Conservation (phyloP, 2,329 filamentous ascomycete species). For the Byssoonygena ceratinophila region DNA sequence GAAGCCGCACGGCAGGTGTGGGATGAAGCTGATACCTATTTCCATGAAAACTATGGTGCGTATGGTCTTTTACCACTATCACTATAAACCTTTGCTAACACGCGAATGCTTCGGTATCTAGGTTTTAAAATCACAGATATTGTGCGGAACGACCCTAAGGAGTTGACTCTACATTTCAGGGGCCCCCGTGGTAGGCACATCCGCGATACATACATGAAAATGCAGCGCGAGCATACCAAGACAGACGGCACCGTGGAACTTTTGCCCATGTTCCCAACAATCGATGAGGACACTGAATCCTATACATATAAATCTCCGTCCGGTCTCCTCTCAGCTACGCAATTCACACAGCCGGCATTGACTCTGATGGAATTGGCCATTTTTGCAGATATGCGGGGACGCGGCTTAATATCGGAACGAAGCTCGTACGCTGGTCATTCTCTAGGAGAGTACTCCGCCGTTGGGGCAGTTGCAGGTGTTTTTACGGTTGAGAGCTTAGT, state of each 20-base stretch:
- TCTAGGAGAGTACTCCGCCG: conserved; percentile 92
- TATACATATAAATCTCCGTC: conserved; percentile 96
- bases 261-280: conserved; percentile 90
- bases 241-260: no score
- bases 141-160: no score
- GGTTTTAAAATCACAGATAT: no score
- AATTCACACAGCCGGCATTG: conserved; percentile 86
- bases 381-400: no score
- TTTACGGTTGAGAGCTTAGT: conserved; percentile 99
- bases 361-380: no score
- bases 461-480: conserved; percentile 90
- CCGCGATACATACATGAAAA: conserved; percentile 88
- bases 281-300: conserved; percentile 78
- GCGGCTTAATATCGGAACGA: no score
- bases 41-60: conserved; percentile 97
- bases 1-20: conserved; percentile 91
- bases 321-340: conserved; percentile 87
- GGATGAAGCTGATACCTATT: conserved; percentile 94
- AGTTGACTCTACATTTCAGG: no score
- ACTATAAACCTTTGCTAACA: no score
- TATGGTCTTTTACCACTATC: conserved; percentile 76
- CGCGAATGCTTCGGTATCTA: conserved; percentile 69
- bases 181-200: no score
- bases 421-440: conserved; percentile 57
- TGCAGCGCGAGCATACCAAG: conserved; percentile 60